Evolutionary conservation across 1,284 basidiomycete genomes (phyloP).

Genomic region (Hymenochaete sp.): DNA sequence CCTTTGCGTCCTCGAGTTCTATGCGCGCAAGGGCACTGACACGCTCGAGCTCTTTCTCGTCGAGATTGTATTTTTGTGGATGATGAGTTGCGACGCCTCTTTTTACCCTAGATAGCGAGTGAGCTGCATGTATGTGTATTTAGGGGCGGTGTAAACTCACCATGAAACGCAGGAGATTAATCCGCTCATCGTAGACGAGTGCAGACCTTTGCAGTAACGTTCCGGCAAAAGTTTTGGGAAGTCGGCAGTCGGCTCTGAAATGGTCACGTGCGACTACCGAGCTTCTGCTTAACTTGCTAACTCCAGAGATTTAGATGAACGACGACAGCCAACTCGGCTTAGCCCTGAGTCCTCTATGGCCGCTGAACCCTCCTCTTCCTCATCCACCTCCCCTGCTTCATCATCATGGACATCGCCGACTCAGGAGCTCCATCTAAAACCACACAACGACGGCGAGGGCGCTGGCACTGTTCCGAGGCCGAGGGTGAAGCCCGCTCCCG

Average conservation of each 20-base stretch:
- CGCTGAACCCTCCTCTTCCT: background rate
- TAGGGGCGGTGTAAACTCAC: slow-evolving; percentile 25
- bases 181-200: slow-evolving; percentile 44
- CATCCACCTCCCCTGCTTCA: background rate
- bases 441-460: too few species aligned
- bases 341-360: background rate
- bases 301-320: too few species aligned
- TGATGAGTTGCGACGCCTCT: slow-evolving; percentile 71
- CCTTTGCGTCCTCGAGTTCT: slow-evolving; percentile 80
- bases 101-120: slow-evolving; percentile 58
- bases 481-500: slow-evolving; percentile 46
- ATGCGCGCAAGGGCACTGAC: slow-evolving; percentile 85
- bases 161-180: slow-evolving; percentile 57
- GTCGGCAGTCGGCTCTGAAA: too few species aligned
- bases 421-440: slow-evolving; percentile 4
- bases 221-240: too few species aligned
- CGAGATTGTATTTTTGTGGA: slow-evolving; percentile 85
- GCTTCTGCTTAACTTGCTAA: too few species aligned
- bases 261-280: too few species aligned
- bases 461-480: slow-evolving; percentile 19
- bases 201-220: background rate
- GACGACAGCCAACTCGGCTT: background rate
- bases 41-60: slow-evolving; percentile 85
- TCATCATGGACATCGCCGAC: background rate
- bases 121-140: too few species aligned